Percentiles rank a stretch among this genome's conserved stretches.
Conservation (phyloP, 1,139 yeast species). For the Ogataea hybrid region DNA sequence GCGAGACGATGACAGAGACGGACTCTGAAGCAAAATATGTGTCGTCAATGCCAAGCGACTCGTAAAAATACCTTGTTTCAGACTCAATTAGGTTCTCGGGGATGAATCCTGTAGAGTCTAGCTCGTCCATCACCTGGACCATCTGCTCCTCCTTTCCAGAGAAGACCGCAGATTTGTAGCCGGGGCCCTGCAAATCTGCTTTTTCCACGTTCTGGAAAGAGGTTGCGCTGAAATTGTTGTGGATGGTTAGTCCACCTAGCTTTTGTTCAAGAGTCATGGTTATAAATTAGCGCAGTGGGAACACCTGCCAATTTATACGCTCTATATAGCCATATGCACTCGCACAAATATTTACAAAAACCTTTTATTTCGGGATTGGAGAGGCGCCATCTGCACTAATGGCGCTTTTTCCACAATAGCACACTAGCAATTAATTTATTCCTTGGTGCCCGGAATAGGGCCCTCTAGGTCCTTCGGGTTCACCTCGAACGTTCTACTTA, state of each 20-base stretch:
- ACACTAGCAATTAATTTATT: not conserved
- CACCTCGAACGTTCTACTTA: constrained; percentile 57
- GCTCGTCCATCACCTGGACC: constrained; percentile 75
- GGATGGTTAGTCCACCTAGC: constrained; percentile 27
- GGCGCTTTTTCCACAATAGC: not conserved
- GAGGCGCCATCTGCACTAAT: not conserved
- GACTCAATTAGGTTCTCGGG: constrained; percentile 84
- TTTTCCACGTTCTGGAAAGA: constrained; percentile 32
- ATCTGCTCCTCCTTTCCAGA: constrained; percentile 80
- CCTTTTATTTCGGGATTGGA: constrained; percentile 1
- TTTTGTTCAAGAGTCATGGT: constrained; percentile 8
- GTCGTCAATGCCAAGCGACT: constrained; percentile 84
- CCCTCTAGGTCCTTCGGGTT: constrained; percentile 42
- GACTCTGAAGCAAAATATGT: constrained; percentile 87
- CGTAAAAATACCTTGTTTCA: constrained; percentile 90
- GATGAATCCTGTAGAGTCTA: constrained; percentile 83
- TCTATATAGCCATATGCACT: not conserved
- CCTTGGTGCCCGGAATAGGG: not conserved
- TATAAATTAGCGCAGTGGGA: not conserved
- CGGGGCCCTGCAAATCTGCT: constrained; percentile 38
- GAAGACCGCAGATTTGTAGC: constrained; percentile 74
- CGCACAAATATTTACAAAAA: not conserved
- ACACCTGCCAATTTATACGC: constrained; percentile 7
- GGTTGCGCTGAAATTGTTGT: constrained; percentile 34
- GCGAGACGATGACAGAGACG: constrained; percentile 76